phyloP scores from a whole-genome alignment of 768 basidiomycete species.

The Mycena rosella region DNA sequence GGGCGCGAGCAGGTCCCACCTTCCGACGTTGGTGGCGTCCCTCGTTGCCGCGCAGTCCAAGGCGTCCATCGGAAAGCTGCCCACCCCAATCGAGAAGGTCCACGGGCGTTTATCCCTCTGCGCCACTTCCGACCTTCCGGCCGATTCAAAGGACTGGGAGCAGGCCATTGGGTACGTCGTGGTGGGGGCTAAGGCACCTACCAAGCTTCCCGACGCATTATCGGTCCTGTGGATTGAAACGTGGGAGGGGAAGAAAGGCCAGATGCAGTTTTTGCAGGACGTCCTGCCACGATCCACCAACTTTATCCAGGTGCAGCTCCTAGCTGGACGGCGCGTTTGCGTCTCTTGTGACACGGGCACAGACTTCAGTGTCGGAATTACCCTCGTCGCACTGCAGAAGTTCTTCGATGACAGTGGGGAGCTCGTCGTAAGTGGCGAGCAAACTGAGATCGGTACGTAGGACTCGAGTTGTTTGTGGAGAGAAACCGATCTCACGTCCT shows the following conservation, averaged over 20 bases:
- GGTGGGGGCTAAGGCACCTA: constrained; percentile 22
- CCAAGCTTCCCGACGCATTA: constrained; percentile 2
- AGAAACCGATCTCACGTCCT: constrained; percentile 7
- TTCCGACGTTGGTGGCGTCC: constrained; percentile 59
- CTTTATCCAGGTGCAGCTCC: constrained; percentile 60
- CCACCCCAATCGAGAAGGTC: constrained; percentile 51
- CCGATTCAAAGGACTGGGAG: constrained; percentile 4
- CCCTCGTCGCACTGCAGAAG: constrained; percentile 65
- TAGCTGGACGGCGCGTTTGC: constrained; percentile 53
- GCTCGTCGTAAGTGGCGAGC: constrained; percentile 26
- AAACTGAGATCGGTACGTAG: neutral
- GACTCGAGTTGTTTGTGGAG: neutral
- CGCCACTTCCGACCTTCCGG: constrained; percentile 44
- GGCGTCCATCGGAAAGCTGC: neutral
- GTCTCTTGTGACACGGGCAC: constrained; percentile 69
- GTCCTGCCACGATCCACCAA: constrained; percentile 62
- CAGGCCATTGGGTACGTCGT: constrained; percentile 45
- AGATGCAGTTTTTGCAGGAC: constrained; percentile 59
- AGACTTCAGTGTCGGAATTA: constrained; percentile 75
- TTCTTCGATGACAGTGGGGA: constrained; percentile 71
- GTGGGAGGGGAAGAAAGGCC: constrained; percentile 66
- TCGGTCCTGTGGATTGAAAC: constrained; percentile 40
- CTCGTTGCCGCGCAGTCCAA: constrained; percentile 39
- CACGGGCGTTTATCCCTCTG: constrained; percentile 58
- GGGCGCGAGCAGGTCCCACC: constrained; percentile 52